phyloP scores from a whole-genome alignment of 345 rosid genomes.

The Euphorbia peplus region DNA sequence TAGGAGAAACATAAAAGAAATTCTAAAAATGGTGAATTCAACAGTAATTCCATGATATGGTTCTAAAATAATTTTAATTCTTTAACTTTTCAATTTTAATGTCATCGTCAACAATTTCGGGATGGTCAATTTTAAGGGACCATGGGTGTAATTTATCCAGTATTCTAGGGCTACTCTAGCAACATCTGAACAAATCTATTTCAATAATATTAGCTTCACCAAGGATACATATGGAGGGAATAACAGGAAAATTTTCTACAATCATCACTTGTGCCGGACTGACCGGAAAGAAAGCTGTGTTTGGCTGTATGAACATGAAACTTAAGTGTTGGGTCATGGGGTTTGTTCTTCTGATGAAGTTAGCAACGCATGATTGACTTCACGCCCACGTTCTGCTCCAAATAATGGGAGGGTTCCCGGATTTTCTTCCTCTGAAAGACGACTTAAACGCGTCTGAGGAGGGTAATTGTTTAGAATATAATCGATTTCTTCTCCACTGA shows the following conservation, averaged over 20 bases:
- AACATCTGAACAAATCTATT: not conserved
- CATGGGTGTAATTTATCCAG: no score
- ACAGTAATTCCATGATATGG: no score
- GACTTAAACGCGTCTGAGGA: constrained; percentile 58
- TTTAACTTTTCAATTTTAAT: no score
- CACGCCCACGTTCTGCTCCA: constrained; percentile 32
- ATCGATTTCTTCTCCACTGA: constrained; percentile 78
- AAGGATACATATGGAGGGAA: no score
- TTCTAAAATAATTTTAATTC: no score
- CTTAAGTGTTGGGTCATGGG: not conserved
- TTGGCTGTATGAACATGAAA: not conserved
- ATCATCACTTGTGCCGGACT: not conserved
- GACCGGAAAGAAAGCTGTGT: not conserved
- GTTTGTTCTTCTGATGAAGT: constrained; percentile 36
- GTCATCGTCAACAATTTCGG: no score
- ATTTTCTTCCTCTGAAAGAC: constrained; percentile 63
- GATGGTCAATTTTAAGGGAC: not conserved
- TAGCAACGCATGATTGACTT: constrained; percentile 37
- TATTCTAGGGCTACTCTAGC: no score
- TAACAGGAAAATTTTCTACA: not conserved
- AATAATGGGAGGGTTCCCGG: constrained; percentile 64
- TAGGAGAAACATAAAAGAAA: no score
- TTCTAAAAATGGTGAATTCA: no score
- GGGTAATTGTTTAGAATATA: constrained; percentile 72
- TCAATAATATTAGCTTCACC: no score